Conservation (phyloP, 1,284 basidiomycete genomes). For the Ustilago cynodontis region DNA sequence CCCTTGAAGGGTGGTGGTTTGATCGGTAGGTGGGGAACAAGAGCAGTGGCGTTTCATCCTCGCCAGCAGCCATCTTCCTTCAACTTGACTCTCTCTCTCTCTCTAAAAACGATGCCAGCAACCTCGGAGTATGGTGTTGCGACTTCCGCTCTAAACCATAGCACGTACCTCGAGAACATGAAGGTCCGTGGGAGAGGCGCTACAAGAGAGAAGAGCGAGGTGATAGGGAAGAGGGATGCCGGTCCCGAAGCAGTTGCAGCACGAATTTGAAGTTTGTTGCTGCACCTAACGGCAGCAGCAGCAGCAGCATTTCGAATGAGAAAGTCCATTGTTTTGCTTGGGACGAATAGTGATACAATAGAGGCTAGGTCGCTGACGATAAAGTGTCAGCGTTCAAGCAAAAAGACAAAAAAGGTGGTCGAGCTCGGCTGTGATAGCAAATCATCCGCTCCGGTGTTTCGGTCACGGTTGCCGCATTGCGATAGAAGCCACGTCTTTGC, state of each 20-base stretch:
- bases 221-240: background rate
- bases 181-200: background rate
- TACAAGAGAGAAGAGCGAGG: background rate
- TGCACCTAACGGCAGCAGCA: background rate
- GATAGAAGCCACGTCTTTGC: background rate
- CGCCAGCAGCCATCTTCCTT: background rate
- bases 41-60: background rate
- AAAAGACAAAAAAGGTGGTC: background rate
- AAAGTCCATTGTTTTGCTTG: background rate
- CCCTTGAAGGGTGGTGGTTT: background rate
- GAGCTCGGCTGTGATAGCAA: slow-evolving; percentile 2
- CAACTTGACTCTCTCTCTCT: background rate
- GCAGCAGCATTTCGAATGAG: too few species aligned
- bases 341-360: too few species aligned
- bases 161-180: background rate
- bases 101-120: background rate
- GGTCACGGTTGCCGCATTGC: background rate
- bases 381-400: too few species aligned
- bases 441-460: background rate
- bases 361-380: too few species aligned
- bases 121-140: background rate
- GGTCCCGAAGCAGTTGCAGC: slow-evolving; percentile 10
- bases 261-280: slow-evolving; percentile 6
- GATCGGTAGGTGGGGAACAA: background rate
- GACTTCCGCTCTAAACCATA: background rate